Conservation (phyloP, 2,329 filamentous ascomycete species). For the Coccinonectria pachysandricola region DNA sequence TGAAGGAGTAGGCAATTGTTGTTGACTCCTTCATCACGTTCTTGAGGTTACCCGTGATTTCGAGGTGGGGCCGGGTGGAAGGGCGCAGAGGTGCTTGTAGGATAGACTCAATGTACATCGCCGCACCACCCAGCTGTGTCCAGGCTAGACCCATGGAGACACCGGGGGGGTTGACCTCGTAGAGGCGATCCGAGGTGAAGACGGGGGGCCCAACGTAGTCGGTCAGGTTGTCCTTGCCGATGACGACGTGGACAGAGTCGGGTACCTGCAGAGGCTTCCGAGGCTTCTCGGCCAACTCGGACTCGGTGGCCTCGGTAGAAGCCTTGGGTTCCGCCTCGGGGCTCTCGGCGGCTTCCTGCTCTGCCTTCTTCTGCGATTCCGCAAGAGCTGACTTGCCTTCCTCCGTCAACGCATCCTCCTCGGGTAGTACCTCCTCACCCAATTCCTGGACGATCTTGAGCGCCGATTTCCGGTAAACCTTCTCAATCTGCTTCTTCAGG, state of each 20-base stretch:
- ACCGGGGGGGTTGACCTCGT: constrained; percentile 85
- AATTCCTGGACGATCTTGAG: constrained; percentile 95
- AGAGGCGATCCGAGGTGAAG: constrained; percentile 90
- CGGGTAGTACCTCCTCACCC: constrained; percentile 71
- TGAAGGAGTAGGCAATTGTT: constrained; percentile 88
- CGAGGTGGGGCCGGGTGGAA: constrained; percentile 65
- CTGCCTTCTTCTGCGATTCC: constrained; percentile 59
- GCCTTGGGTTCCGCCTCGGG: constrained; percentile 18
- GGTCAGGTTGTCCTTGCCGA: constrained; percentile 81
- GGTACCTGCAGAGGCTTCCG: constrained; percentile 74
- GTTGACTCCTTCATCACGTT: constrained; percentile 98
- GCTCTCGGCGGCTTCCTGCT: constrained; percentile 40
- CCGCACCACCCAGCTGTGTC: constrained; percentile 94
- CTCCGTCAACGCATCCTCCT: constrained; percentile 72
- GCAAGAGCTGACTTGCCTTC: constrained; percentile 72
- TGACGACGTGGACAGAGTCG: constrained; percentile 74
- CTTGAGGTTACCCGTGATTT: constrained; percentile 91
- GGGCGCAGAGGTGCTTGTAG: constrained; percentile 71
- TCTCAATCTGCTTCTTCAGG: constrained; percentile 98
- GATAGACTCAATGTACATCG: constrained; percentile 95
- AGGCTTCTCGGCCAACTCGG: constrained; percentile 50
- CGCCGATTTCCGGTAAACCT: constrained; percentile 94
- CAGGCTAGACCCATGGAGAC: constrained; percentile 97
- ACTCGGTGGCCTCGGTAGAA: constrained; percentile 24
- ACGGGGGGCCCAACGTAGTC: constrained; percentile 95